Evolutionary conservation across 345 rosid species (phyloP).

Genomic region (Acer negundo): DNA sequence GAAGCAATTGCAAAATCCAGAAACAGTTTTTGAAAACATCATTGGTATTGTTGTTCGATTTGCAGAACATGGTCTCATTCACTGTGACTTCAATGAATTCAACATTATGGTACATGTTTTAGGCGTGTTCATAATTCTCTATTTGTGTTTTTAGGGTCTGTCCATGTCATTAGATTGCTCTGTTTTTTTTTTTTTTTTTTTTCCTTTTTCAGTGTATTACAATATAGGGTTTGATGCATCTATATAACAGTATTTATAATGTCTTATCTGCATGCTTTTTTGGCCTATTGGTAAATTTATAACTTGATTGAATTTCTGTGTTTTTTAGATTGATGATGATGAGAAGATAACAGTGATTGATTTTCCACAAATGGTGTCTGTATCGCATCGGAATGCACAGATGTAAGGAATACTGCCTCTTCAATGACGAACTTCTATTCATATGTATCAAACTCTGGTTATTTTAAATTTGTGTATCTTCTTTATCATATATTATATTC

Average conservation of each 20-base stretch:
- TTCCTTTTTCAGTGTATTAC: not conserved
- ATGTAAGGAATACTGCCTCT: constrained; percentile 51
- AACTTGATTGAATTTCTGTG: constrained; percentile 12
- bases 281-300: not conserved
- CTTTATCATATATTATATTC: not conserved
- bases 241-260: not conserved
- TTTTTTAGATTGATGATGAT: constrained; percentile 82
- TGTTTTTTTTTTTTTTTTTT: not conserved
- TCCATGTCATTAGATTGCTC: not conserved
- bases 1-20: constrained; percentile 80
- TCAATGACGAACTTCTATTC: constrained; percentile 18
- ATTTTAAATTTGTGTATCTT: not conserved
- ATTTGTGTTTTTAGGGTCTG: not conserved
- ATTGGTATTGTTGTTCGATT: constrained; percentile 73
- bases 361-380: constrained; percentile 99
- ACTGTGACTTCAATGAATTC: constrained; percentile 94
- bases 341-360: constrained; percentile 88
- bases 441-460: not conserved
- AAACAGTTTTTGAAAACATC: constrained; percentile 67
- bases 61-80: constrained; percentile 95
- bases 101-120: constrained; percentile 81
- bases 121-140: not conserved
- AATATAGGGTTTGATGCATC: not conserved
- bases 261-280: not conserved
- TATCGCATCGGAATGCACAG: constrained; percentile 91